Percentiles rank a stretch among this genome's conserved stretches.
Evolutionary conservation across 805 yeast species (phyloP).

Genomic region (Jamesozyma piceae): DNA sequence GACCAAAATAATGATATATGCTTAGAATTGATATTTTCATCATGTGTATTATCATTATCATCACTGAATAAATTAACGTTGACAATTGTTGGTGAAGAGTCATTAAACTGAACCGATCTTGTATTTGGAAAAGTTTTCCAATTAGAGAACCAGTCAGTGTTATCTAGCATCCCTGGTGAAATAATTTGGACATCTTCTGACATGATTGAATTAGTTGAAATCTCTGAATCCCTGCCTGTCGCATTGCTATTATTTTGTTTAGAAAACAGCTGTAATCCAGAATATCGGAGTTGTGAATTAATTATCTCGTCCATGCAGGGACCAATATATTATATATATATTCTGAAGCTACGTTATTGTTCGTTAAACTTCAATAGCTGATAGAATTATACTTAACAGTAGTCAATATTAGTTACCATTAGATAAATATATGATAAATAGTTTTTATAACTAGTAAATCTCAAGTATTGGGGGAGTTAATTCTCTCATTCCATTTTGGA

Average conservation of each 20-base stretch:
- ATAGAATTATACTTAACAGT: too few relatives aligned
- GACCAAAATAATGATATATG: background rate
- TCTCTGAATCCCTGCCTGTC: background rate
- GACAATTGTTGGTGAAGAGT: slow-evolving; percentile 23
- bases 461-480: too few relatives aligned
- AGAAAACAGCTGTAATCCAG: background rate
- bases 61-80: slow-evolving; percentile 11
- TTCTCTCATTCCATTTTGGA: too few relatives aligned
- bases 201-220: background rate
- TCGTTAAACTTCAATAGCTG: too few relatives aligned
- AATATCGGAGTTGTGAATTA: background rate
- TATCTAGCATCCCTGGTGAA: background rate
- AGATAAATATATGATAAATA: too few relatives aligned
- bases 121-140: slow-evolving; percentile 8
- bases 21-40: background rate
- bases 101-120: slow-evolving; percentile 18
- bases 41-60: background rate
- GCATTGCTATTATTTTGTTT: background rate
- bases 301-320: background rate
- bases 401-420: too few relatives aligned
- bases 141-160: background rate
- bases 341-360: too few relatives aligned
- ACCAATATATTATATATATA: too few relatives aligned
- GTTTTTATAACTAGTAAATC: too few relatives aligned
- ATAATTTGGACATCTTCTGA: background rate